These are phyloP conservation scores for Papilionanthe hybrid DNA, from an alignment of 116 monocot genomes.

Conservation along the genomic window DNA sequence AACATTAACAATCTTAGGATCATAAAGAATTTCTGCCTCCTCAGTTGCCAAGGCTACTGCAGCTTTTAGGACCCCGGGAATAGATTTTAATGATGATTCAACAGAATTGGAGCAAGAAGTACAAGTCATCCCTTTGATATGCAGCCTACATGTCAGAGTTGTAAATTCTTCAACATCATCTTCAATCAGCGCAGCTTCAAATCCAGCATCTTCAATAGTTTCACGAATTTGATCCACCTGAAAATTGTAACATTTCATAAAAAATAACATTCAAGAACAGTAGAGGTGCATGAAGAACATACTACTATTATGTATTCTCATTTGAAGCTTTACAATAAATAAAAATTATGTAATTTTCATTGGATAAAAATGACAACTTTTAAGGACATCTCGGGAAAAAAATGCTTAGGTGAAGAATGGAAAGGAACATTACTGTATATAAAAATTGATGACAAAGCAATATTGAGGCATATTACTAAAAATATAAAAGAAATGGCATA, in stretches of 20 bases:
- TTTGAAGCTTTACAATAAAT: background rate
- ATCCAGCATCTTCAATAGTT: constrained; percentile 83
- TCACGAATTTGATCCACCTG: constrained; percentile 68
- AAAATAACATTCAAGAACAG: background rate
- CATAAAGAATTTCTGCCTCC: constrained; percentile 78
- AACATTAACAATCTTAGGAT: constrained; percentile 36
- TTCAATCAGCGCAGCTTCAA: constrained; percentile 50
- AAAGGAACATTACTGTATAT: background rate
- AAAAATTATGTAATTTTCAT: background rate
- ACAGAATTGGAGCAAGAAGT: constrained; percentile 66
- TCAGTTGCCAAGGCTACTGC: constrained; percentile 82
- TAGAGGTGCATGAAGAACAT: background rate
- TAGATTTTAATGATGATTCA: constrained; percentile 58
- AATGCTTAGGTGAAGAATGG: background rate
- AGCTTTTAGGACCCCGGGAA: constrained; percentile 69
- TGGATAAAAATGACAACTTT: background rate
- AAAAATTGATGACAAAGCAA: background rate
- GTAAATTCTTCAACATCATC: constrained; percentile 46
- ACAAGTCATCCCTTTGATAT: constrained; percentile 86
- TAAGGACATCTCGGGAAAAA: background rate
- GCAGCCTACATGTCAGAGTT: constrained; percentile 52
- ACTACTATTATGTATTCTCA: background rate
- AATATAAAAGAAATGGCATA: background rate
- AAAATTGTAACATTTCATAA: background rate
- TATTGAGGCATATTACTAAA: background rate